Percentiles rank a stretch among this genome's conserved stretches.
phyloP scores from a whole-genome alignment of 768 basidiomycete species.

The Clitopilus passeckerianus region DNA sequence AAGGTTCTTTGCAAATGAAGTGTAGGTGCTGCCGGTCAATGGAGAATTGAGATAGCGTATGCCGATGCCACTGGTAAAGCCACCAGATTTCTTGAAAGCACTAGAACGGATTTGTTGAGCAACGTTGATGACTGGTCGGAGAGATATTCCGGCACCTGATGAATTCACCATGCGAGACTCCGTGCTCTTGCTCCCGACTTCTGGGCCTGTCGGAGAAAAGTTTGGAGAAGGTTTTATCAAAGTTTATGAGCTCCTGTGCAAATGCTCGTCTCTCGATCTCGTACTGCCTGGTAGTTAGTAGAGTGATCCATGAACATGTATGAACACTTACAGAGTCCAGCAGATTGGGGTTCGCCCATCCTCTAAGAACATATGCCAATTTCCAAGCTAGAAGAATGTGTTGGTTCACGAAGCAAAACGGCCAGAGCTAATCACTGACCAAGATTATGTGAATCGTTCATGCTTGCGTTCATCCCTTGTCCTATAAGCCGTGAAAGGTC shows the following conservation, averaged over 20 bases:
- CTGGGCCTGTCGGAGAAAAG: constrained; percentile 68
- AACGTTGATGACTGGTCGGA: too few species aligned
- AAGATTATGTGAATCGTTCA: constrained; percentile 73
- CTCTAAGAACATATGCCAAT: constrained; percentile 48
- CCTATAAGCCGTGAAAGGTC: constrained; percentile 25
- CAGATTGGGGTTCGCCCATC: constrained; percentile 43
- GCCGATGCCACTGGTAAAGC: constrained; percentile 50
- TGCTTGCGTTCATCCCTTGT: constrained; percentile 76
- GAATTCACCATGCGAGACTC: constrained; percentile 51
- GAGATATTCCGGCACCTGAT: constrained; percentile 22
- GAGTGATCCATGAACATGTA: neutral
- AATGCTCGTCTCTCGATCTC: constrained; percentile 63
- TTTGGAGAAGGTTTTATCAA: constrained; percentile 60
- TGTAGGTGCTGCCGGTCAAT: constrained; percentile 32
- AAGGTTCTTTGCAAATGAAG: constrained; percentile 33
- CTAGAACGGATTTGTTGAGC: constrained; percentile 16
- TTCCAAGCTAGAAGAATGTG: constrained; percentile 53
- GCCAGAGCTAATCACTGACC: constrained; percentile 23
- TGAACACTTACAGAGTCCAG: constrained; percentile 39
- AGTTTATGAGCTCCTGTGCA: constrained; percentile 68
- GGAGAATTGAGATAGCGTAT: constrained; percentile 46
- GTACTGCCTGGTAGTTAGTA: constrained; percentile 35
- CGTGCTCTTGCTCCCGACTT: constrained; percentile 38
- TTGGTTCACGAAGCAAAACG: neutral
- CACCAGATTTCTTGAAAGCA: constrained; percentile 47